These are phyloP conservation scores for Rhododendron mucronatum DNA, from an alignment of 148 eudicot genomes.

Conservation along the genomic window DNA sequence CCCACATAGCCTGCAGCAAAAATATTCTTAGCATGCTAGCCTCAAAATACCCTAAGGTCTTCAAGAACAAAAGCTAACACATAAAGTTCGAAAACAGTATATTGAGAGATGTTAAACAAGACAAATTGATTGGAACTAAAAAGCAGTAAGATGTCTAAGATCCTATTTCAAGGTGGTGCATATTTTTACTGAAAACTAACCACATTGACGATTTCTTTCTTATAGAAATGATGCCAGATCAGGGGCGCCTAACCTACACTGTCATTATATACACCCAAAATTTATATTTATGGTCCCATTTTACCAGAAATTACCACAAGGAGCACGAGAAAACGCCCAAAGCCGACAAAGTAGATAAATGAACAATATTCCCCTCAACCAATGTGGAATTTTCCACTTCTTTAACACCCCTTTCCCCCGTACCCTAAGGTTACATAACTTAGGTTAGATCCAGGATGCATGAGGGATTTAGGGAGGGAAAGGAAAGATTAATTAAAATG, in stretches of 20 bases:
- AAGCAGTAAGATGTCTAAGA: not conserved
- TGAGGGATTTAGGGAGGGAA: not conserved
- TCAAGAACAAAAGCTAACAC: not conserved
- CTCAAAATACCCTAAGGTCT: not conserved
- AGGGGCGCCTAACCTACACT: not conserved
- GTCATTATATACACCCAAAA: not conserved
- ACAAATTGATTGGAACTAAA: not conserved
- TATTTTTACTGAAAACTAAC: not conserved
- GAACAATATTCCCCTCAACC: not conserved
- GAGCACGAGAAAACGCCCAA: not conserved
- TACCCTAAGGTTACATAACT: not conserved
- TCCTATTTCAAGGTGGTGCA: not conserved
- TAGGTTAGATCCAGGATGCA: not conserved
- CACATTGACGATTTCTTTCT: not conserved
- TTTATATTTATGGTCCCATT: not conserved
- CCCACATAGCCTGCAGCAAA: slow-evolving; percentile 57
- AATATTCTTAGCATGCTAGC: not conserved
- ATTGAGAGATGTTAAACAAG: not conserved
- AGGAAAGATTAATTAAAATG: not conserved
- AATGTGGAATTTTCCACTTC: not conserved
- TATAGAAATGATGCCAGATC: not conserved
- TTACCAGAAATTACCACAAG: not conserved
- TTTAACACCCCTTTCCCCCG: not conserved
- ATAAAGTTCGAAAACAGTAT: not conserved
- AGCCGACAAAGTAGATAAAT: not conserved